Base-by-base conservation (phyloP, 208 protist genomes). In the Trypanosoma scelopori region DNA sequence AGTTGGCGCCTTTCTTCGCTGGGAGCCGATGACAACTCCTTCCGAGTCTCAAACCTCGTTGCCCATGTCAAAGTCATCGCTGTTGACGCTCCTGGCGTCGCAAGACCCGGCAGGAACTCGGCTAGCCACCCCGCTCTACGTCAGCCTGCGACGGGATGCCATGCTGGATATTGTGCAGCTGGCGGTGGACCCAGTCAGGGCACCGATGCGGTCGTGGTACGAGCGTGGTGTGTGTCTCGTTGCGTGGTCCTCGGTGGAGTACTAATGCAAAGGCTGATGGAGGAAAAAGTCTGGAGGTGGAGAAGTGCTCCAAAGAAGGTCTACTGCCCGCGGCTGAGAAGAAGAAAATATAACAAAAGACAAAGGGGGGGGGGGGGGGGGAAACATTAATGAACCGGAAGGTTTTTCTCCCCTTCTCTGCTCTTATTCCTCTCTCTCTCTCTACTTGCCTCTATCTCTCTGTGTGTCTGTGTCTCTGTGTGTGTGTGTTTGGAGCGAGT, bases 71-170 rank as follows among this genome's bases (percentile, higher is more conserved):
- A 71, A 65, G 18, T 66, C 71, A 23, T 76, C 77, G 43, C 66
- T 75, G 18, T 37, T 73, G 1, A 58, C 57, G 50, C 69, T 67
- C 3, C 51, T 87, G 7, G 47, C 63, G 6, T 69, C 61, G 18
- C 79, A 86, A 25, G 58, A 76, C 15, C 32, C 55, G 27, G 52
- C 51, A 1, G 28, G 57, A 37, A 50, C 55, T 52, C 56, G 49
- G 7, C 48, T 89, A 0, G 67, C 79, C 1, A 62, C 96, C 37
- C 95, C 95, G 12, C 65, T 98, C 18, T 98, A 98, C 71, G 79
- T 91, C 16, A 96, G 83, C 27, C 69, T 74, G 20, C 67, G 79
- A 12, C 87, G 92, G 0, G 74, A 84, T 32, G 55, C 63, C 2
- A 65, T 96, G 46, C 76, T 98, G 5, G 85, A 89, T n/a, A 76